These are phyloP conservation scores for Penicillium bialowiezense DNA, from an alignment of 495 filamentous ascomycete genomes.

Conservation along the genomic window DNA sequence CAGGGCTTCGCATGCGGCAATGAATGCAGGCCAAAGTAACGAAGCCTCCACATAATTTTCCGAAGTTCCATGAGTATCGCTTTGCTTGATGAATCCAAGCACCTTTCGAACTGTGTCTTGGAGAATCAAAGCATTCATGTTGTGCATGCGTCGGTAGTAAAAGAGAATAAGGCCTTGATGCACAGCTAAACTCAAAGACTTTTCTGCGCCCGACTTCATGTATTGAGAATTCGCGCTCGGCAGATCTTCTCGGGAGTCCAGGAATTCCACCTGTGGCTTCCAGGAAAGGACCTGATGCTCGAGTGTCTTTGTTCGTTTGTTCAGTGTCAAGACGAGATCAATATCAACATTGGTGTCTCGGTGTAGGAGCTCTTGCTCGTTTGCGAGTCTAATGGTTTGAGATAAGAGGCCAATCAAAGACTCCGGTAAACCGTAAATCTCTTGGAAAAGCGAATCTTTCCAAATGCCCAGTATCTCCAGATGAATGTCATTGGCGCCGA, in stretches of 20 bases:
- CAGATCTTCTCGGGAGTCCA: no score
- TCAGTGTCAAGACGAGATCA: background rate
- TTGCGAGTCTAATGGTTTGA: conserved; percentile 13
- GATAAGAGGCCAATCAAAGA: conserved; percentile 14
- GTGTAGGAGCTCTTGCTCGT: conserved; percentile 11
- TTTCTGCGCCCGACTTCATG: background rate
- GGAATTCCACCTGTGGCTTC: no score
- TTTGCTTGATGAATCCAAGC: background rate
- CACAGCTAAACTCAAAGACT: conserved; percentile 1
- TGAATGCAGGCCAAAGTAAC: conserved; percentile 13
- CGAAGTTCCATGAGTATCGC: background rate
- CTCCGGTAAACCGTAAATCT: conserved; percentile 11
- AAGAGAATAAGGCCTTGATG: conserved; percentile 12
- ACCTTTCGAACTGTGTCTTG: conserved; percentile 13
- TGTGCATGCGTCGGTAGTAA: conserved; percentile 13
- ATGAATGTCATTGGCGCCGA: conserved; percentile 13
- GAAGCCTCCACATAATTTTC: background rate
- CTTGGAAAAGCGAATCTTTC: conserved; percentile 8
- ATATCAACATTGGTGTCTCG: background rate
- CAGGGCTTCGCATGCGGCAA: conserved; percentile 14
- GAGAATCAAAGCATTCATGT: conserved; percentile 12
- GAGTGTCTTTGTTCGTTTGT: background rate
- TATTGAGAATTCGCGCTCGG: background rate
- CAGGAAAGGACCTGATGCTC: conserved; percentile 11
- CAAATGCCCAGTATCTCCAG: conserved; percentile 13